Conservation (phyloP, 2,329 filamentous ascomycete species). For the Colletotrichum spaethianum region DNA sequence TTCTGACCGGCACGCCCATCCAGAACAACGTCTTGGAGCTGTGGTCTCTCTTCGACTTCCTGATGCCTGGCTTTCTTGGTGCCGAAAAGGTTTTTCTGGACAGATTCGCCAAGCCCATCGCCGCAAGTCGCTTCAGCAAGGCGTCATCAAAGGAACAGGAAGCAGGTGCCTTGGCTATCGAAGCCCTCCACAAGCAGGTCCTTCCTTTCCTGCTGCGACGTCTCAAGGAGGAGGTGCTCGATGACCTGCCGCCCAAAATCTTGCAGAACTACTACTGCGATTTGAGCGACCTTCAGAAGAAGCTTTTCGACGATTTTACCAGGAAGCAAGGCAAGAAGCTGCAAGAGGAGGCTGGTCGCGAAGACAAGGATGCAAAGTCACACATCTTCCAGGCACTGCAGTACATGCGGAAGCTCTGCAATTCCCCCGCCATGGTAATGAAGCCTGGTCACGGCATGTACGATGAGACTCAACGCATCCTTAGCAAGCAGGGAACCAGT, state of each 20-base stretch:
- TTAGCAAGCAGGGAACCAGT: slow-evolving; percentile 83
- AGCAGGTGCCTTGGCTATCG: slow-evolving; percentile 93
- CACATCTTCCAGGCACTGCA: slow-evolving; percentile 99
- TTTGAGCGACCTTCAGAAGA: slow-evolving; percentile 93
- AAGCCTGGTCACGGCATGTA: slow-evolving; percentile 94
- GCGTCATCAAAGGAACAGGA: slow-evolving; percentile 99
- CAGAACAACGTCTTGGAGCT: slow-evolving; percentile 98
- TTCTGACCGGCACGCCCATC: slow-evolving; percentile 96
- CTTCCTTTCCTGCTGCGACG: slow-evolving; percentile 95
- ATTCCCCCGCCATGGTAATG: slow-evolving; percentile 95
- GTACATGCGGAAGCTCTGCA: slow-evolving; percentile 99
- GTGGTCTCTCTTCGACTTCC: slow-evolving; percentile 98
- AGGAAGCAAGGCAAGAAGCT: slow-evolving; percentile 94
- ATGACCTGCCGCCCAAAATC: slow-evolving; percentile 97
- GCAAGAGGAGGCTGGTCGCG: slow-evolving; percentile 83
- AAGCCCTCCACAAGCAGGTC: slow-evolving; percentile 98
- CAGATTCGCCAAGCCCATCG: slow-evolving; percentile 94
- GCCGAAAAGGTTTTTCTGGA: slow-evolving; percentile 96
- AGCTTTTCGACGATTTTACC: slow-evolving; percentile 95
- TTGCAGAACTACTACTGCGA: slow-evolving; percentile 99
- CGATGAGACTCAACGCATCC: slow-evolving; percentile 85
- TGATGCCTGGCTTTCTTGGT: slow-evolving; percentile 98
- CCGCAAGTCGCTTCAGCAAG: slow-evolving; percentile 94
- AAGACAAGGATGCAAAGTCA: slow-evolving; percentile 94
- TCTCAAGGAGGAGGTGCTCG: slow-evolving; percentile 96